Evolutionary conservation across 1,284 basidiomycete species (phyloP).

Genomic region (Ganoderma meredithae): DNA sequence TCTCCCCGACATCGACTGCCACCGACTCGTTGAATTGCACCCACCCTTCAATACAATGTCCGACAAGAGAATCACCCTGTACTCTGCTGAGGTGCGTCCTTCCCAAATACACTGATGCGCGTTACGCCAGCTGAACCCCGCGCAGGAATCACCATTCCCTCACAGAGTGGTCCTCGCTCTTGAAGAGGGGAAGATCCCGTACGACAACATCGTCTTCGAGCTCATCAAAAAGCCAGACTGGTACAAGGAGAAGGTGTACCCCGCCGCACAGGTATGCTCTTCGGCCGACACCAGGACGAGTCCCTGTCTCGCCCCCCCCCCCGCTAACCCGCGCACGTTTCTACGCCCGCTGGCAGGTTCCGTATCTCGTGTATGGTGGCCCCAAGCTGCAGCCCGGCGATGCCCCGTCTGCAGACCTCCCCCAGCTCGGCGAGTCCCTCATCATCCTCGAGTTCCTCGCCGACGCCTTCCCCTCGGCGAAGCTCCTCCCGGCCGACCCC

Average conservation of each 20-base stretch:
- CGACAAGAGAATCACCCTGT: not conserved
- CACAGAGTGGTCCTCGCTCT: slow-evolving; percentile 13
- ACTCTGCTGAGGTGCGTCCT: not conserved
- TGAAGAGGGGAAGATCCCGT: slow-evolving; percentile 28
- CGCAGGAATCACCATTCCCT: slow-evolving; percentile 2
- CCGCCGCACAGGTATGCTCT: slow-evolving; percentile 33
- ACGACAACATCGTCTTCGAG: slow-evolving; percentile 30
- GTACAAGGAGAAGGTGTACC: slow-evolving; percentile 42
- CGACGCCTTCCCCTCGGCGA: slow-evolving; percentile 55
- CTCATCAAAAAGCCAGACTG: slow-evolving; percentile 46
- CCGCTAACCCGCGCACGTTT: not conserved
- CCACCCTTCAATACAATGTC: not conserved
- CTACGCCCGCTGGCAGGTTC: slow-evolving; percentile 48
- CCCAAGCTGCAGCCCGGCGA: slow-evolving; percentile 55
- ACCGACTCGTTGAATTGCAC: not conserved
- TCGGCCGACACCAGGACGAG: slow-evolving; percentile 10
- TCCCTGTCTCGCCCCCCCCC: slow-evolving; percentile 19
- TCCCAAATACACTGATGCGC: too few relatives aligned
- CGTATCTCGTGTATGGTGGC: slow-evolving; percentile 64
- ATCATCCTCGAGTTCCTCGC: slow-evolving; percentile 70
- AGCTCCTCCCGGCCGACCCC: slow-evolving; percentile 60
- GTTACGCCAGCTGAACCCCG: not conserved
- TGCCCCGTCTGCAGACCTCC: slow-evolving; percentile 58
- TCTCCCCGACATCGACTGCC: not conserved
- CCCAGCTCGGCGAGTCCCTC: slow-evolving; percentile 64